Percentiles rank a stretch among this genome's conserved stretches.
These are phyloP conservation scores for Lasiosphaeris hirsuta DNA, from an alignment of 495 filamentous ascomycete genomes.

Conservation along the genomic window DNA sequence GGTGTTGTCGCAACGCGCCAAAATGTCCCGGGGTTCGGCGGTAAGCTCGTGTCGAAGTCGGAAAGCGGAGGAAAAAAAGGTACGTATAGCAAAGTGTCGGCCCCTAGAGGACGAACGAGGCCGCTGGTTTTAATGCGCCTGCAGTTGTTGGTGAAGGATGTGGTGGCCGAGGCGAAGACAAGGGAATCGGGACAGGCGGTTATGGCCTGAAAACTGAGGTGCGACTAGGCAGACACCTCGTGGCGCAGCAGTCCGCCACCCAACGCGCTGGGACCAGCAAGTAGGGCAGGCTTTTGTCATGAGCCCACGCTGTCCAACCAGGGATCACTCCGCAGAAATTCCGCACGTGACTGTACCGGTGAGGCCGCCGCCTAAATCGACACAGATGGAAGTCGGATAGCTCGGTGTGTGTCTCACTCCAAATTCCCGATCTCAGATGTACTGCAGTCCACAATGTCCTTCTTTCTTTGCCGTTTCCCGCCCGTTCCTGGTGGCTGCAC, in stretches of 20 bases:
- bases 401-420: too few relatives aligned
- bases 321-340: too few relatives aligned
- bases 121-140: conserved; percentile 2
- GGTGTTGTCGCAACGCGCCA: background rate
- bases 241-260: background rate
- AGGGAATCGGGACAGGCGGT: background rate
- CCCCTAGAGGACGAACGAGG: background rate
- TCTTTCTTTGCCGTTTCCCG: too few relatives aligned
- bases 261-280: too few relatives aligned
- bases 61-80: background rate
- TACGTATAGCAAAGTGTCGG: background rate
- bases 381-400: too few relatives aligned
- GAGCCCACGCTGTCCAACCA: too few relatives aligned
- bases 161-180: conserved; percentile 1
- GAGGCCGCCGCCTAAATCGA: too few relatives aligned
- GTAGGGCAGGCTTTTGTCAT: too few relatives aligned
- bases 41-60: background rate
- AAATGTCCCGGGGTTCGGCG: background rate
- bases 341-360: too few relatives aligned
- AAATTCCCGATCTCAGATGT: too few relatives aligned
- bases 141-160: conserved; percentile 1
- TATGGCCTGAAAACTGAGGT: conserved; percentile 2
- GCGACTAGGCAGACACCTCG: background rate
- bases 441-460: too few relatives aligned
- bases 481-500: too few relatives aligned